Conservation (phyloP, 2,329 filamentous ascomycete genomes). For the Beauveria asiatica region DNA sequence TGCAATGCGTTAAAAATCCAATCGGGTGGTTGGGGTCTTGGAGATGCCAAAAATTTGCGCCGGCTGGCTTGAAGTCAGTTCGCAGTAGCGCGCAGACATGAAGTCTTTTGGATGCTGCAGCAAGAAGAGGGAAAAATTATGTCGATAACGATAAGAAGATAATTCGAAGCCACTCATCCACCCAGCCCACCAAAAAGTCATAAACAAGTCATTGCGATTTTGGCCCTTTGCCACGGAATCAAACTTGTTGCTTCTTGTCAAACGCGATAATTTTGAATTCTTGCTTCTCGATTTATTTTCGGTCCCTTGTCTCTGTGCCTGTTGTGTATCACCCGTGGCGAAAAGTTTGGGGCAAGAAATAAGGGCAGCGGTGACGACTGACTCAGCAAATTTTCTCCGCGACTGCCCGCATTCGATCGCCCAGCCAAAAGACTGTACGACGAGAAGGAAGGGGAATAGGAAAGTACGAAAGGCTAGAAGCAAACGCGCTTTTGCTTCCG, state of each 20-base stretch:
- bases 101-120: not conserved
- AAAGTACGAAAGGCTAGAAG: not conserved
- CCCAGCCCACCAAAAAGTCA: constrained; percentile 10
- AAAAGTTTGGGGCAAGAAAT: constrained; percentile 32
- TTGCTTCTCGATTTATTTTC: constrained; percentile 17
- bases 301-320: constrained; percentile 17
- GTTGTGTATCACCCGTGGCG: constrained; percentile 31
- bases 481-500: not conserved
- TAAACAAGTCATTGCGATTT: not conserved
- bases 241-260: not conserved
- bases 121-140: not conserved
- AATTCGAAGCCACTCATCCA: constrained; percentile 1
- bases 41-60: not conserved
- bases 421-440: not conserved
- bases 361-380: constrained; percentile 29
- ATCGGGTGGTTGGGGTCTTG: constrained; percentile 6
- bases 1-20: not conserved
- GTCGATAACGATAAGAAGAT: constrained; percentile 9
- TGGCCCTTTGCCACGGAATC: not conserved
- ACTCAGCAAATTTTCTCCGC: constrained; percentile 36
- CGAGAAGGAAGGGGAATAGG: not conserved
- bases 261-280: constrained; percentile 14
- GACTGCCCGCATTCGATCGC: constrained; percentile 20
- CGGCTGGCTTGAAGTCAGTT: not conserved
- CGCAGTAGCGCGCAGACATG: not conserved